Evolutionary conservation across 2,329 filamentous ascomycete genomes (phyloP), one percentile per base, ranked within the genome.

Genomic region (Neonectria ditissima): DNA sequence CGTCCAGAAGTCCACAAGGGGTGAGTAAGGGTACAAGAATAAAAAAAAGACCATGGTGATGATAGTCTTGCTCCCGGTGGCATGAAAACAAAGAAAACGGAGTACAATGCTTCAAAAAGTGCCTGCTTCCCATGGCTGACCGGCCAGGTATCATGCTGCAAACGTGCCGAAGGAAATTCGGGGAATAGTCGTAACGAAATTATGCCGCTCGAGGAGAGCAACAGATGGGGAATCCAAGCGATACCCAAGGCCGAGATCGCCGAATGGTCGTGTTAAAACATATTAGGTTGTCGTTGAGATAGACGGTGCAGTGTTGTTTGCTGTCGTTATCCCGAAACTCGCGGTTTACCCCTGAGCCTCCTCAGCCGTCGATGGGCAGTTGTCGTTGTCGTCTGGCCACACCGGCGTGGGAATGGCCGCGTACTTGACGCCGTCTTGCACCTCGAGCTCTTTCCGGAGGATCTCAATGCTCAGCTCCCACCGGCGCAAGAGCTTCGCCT

Each of bases 401-500:
- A 58, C 59, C 6, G 79, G 79, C 6, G 73, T 72, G 8, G 74
- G 64, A 22, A 79, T 65, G 16, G 70, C 63, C 4, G 79, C 83
- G 66, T 83, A 89, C 62, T 70, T 76, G 30, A 81, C 65, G 1
- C 80, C 80, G 8, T 80, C 78, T 55, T 79, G 74, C 13, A 76
- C 75, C 69, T 87, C 84, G 51, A 89, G 72, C 70, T 87, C 83
- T 63, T 80, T 83, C 63, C 86, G 80, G 62, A 86, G 75, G 16
- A 89, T 82, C 67, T 87, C 83, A 54, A 83, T 83, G 20, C 79
- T 79, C 8, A 89, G 72, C 30, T 76, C 74, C 88, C 88, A 90
- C 59, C 86, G 79, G 44, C 79, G 78, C 10, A 79, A 75, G 45
- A 89, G 68, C 53, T 80, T 79, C 5, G 75, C 71, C 69, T 79